Percentiles rank a stretch among this genome's conserved stretches.
These are phyloP conservation scores for Melocanna baccifera DNA, from an alignment of 176 grass and related monocot species.

Conservation along the genomic window DNA sequence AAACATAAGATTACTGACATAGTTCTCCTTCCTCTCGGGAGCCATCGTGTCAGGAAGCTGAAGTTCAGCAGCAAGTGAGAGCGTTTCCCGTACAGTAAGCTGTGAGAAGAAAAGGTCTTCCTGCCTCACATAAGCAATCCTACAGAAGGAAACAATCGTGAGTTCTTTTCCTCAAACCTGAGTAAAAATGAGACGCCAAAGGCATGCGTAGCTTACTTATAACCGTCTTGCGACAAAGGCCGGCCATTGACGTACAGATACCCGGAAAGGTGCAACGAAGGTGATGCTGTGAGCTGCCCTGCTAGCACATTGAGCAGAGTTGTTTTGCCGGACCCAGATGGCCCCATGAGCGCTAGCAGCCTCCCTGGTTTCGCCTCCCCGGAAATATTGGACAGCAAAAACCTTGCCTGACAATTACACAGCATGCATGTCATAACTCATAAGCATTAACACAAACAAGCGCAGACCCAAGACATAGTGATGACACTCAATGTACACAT, in stretches of 20 bases:
- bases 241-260: slow-evolving; percentile 59
- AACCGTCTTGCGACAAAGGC: slow-evolving; percentile 43
- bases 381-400: slow-evolving; percentile 69
- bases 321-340: slow-evolving; percentile 87
- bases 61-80: slow-evolving; percentile 82
- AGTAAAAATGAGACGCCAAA: neutral
- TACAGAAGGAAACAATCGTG: slow-evolving; percentile 29
- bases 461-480: neutral
- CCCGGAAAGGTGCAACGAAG: slow-evolving; percentile 68
- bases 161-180: neutral
- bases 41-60: slow-evolving; percentile 67
- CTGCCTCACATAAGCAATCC: slow-evolving; percentile 80
- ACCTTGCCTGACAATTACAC: slow-evolving; percentile 53
- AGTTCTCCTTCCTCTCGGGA: slow-evolving; percentile 60
- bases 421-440: neutral
- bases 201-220: slow-evolving; percentile 60
- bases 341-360: slow-evolving; percentile 84
- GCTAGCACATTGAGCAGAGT: slow-evolving; percentile 91
- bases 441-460: neutral
- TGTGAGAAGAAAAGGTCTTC: slow-evolving; percentile 94
- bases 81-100: slow-evolving; percentile 74
- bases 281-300: slow-evolving; percentile 63
- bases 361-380: slow-evolving; percentile 82
- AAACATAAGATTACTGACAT: slow-evolving; percentile 77
- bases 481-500: neutral